Evolutionary conservation across 805 yeast genomes (phyloP).

Genomic region (Ogataea salicorniae): DNA sequence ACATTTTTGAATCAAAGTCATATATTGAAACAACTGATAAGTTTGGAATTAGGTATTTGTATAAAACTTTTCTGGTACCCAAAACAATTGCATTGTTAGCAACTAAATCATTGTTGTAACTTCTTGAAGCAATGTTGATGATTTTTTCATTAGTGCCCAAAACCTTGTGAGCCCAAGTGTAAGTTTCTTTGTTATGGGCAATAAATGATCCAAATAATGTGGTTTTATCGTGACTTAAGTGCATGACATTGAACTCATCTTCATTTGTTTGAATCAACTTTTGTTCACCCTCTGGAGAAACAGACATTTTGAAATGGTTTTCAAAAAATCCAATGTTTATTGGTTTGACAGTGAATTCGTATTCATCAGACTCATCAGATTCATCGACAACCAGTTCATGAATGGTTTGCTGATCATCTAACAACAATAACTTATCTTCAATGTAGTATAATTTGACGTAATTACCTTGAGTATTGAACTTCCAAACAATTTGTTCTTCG

Average conservation of each 20-base stretch:
- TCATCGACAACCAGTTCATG: slow-evolving; percentile 6
- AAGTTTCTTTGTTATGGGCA: background rate
- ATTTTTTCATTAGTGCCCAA: slow-evolving; percentile 30
- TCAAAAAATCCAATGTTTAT: slow-evolving; percentile 1
- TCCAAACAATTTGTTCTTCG: slow-evolving; percentile 33
- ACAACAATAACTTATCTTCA: slow-evolving; percentile 6
- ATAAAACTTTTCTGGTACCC: slow-evolving; percentile 66
- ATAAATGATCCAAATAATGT: slow-evolving; percentile 14
- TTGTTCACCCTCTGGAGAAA: slow-evolving; percentile 1
- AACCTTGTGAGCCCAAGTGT: slow-evolving; percentile 18
- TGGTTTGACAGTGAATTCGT: background rate
- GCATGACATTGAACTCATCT: slow-evolving; percentile 12
- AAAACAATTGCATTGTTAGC: slow-evolving; percentile 66
- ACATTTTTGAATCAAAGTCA: slow-evolving; percentile 19
- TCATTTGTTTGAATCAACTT: slow-evolving; percentile 11
- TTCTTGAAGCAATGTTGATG: slow-evolving; percentile 35
- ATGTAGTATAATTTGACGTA: slow-evolving; percentile 4
- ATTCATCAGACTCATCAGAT: background rate
- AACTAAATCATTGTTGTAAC: slow-evolving; percentile 33
- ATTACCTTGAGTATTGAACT: slow-evolving; percentile 9
- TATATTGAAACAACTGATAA: slow-evolving; percentile 46
- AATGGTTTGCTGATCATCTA: slow-evolving; percentile 3
- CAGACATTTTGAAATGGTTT: slow-evolving; percentile 6
- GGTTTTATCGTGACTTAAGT: background rate
- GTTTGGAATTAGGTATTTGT: slow-evolving; percentile 80